These are phyloP conservation scores for Hyphodiscus hymeniophilus DNA, from an alignment of 495 filamentous ascomycete genomes.

Conservation along the genomic window DNA sequence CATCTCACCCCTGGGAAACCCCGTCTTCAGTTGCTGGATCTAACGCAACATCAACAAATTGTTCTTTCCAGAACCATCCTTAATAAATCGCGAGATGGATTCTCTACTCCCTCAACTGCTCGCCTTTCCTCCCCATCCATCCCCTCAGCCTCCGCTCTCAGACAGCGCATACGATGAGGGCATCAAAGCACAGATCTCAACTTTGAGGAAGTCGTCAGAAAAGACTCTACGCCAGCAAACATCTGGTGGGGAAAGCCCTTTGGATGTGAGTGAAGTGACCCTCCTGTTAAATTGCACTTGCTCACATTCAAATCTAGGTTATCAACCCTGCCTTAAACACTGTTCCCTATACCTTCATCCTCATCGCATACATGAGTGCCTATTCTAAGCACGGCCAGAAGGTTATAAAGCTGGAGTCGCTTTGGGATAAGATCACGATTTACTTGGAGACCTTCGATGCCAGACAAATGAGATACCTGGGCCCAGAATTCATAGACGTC, in stretches of 20 bases:
- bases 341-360: slow-evolving; percentile 18
- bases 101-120: slow-evolving; percentile 29
- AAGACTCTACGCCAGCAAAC: slow-evolving; percentile 24
- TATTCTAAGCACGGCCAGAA: slow-evolving; percentile 8
- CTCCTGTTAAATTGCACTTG: not conserved
- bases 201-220: slow-evolving; percentile 25
- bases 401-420: slow-evolving; percentile 5
- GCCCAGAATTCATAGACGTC: slow-evolving; percentile 42
- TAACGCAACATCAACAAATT: no score
- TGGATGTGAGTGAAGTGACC: slow-evolving; percentile 25
- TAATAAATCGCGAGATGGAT: slow-evolving; percentile 29
- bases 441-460: slow-evolving; percentile 49
- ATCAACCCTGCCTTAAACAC: slow-evolving; percentile 24
- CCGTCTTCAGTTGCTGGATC: no score
- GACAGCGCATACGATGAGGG: slow-evolving; percentile 30
- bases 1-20: no score
- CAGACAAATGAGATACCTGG: slow-evolving; percentile 51
- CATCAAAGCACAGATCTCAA: slow-evolving; percentile 24
- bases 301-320: slow-evolving; percentile 14
- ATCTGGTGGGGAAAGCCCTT: slow-evolving; percentile 27
- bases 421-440: slow-evolving; percentile 39
- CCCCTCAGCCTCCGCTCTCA: slow-evolving; percentile 25
- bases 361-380: slow-evolving; percentile 19
- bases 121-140: slow-evolving; percentile 33
- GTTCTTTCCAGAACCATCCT: no score